Conservation (phyloP, 2,329 filamentous ascomycete species). For the Sporothrix humicola region DNA sequence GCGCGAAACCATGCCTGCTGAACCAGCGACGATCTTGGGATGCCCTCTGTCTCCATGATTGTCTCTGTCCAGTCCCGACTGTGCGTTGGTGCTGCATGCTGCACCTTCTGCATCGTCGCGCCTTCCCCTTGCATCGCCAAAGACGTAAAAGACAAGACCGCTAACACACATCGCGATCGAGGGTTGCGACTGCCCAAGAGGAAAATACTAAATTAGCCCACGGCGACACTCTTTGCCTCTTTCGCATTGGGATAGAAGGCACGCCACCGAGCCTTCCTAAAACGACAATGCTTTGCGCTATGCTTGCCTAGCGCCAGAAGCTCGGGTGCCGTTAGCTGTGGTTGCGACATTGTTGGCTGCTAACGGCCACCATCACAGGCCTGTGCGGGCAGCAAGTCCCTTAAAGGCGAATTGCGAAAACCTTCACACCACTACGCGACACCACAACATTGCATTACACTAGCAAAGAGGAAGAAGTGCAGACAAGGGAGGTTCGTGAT, state of each 20-base stretch:
- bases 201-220: slow-evolving; percentile 1
- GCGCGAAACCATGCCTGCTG: neutral
- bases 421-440: slow-evolving; percentile 27
- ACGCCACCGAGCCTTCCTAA: slow-evolving; percentile 26
- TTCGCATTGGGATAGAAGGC: slow-evolving; percentile 4
- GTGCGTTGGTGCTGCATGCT: neutral
- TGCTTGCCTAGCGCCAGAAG: slow-evolving; percentile 4
- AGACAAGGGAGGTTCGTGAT: slow-evolving; percentile 1
- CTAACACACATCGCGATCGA: neutral
- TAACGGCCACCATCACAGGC: neutral
- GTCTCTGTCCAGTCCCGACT: neutral
- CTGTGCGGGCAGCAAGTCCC: neutral
- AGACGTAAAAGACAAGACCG: neutral
- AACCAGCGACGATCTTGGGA: slow-evolving; percentile 20
- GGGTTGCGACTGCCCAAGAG: neutral
- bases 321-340: slow-evolving; percentile 5
- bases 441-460: slow-evolving; percentile 20
- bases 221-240: neutral
- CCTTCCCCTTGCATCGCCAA: slow-evolving; percentile 23
- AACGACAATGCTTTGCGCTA: slow-evolving; percentile 10
- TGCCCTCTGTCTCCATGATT: neutral
- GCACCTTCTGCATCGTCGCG: slow-evolving; percentile 12
- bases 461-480: slow-evolving; percentile 18
- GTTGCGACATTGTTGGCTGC: neutral
- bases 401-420: neutral